These are phyloP conservation scores for Gnetum montanum DNA, from an alignment of 75 land plant genomes.

Conservation along the genomic window DNA sequence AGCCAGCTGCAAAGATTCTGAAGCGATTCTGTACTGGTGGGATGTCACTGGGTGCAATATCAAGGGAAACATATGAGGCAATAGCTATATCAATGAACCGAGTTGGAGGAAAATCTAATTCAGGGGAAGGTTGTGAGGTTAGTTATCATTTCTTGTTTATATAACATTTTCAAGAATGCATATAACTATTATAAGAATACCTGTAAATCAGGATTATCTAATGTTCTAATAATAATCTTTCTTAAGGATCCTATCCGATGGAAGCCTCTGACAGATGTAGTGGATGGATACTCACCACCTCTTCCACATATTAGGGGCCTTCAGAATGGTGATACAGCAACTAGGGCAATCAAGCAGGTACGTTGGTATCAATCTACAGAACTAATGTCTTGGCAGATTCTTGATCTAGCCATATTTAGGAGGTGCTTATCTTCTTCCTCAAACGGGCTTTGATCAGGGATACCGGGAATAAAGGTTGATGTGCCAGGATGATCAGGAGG, in stretches of 20 bases:
- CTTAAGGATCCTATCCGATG: constrained; percentile 95
- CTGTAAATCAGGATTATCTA: neutral
- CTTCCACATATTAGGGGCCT: constrained; percentile 96
- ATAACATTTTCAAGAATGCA: neutral
- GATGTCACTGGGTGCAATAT: constrained; percentile 97
- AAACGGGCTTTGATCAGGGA: neutral
- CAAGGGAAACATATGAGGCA: constrained; percentile 96
- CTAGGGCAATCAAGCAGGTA: constrained; percentile 98
- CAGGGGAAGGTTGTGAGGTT: constrained; percentile 99
- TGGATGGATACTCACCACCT: constrained; percentile 93
- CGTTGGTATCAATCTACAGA: neutral
- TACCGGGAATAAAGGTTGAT: too few species aligned
- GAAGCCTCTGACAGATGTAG: constrained; percentile 86
- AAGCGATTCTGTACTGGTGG: constrained; percentile 97
- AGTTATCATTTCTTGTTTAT: neutral
- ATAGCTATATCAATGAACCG: constrained; percentile 99
- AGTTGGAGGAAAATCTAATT: constrained; percentile 95
- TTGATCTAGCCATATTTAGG: too few species aligned
- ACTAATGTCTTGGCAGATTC: too few species aligned
- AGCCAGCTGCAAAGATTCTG: constrained; percentile 73
- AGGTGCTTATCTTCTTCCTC: too few species aligned
- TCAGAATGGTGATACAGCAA: constrained; percentile 97
- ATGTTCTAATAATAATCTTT: neutral
- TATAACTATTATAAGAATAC: too few species aligned
- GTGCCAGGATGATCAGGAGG: too few species aligned